Percentiles rank a stretch among this genome's conserved stretches.
phyloP scores from a whole-genome alignment of 2,329 filamentous ascomycete genomes.

The Coniochaeta pulveracea region DNA sequence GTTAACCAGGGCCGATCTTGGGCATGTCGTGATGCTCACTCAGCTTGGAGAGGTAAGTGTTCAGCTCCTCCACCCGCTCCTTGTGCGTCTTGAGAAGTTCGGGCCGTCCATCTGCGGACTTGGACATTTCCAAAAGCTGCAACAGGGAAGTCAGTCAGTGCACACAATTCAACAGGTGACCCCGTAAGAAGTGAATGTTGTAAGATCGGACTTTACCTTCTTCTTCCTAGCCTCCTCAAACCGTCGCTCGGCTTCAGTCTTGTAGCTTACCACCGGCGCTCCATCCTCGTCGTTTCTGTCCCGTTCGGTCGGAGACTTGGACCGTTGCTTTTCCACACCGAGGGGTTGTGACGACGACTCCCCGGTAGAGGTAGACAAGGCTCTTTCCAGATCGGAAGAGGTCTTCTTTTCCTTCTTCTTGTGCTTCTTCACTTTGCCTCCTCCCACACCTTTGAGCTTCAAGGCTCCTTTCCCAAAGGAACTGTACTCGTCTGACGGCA shows the following conservation, averaged over 20 bases:
- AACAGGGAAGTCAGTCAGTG: slow-evolving; percentile 1
- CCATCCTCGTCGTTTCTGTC: slow-evolving; percentile 14
- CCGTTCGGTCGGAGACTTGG: slow-evolving; percentile 5
- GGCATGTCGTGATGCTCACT: slow-evolving; percentile 98
- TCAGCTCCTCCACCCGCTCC: slow-evolving; percentile 89
- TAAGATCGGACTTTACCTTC: slow-evolving; percentile 38
- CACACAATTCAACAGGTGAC: background rate
- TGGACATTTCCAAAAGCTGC: slow-evolving; percentile 70
- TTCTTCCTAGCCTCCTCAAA: slow-evolving; percentile 75
- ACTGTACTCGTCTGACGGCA: slow-evolving; percentile 68
- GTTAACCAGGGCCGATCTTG: slow-evolving; percentile 51
- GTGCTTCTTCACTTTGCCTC: slow-evolving; percentile 42
- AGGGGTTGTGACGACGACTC: slow-evolving; percentile 13
- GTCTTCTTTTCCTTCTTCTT: slow-evolving; percentile 52
- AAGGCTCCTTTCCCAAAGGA: slow-evolving; percentile 58
- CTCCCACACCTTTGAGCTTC: slow-evolving; percentile 64
- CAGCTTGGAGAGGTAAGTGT: slow-evolving; percentile 80
- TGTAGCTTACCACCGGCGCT: slow-evolving; percentile 32
- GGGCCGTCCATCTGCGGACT: slow-evolving; percentile 41
- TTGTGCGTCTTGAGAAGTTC: slow-evolving; percentile 95
- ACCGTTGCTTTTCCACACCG: background rate
- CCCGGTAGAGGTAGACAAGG: slow-evolving; percentile 22
- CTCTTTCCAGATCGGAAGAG: slow-evolving; percentile 34
- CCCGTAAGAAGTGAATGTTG: slow-evolving; percentile 31
- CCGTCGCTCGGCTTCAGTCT: slow-evolving; percentile 75